phyloP scores from a whole-genome alignment of 2,329 filamentous ascomycete species.

The Calonectria henricotiae region DNA sequence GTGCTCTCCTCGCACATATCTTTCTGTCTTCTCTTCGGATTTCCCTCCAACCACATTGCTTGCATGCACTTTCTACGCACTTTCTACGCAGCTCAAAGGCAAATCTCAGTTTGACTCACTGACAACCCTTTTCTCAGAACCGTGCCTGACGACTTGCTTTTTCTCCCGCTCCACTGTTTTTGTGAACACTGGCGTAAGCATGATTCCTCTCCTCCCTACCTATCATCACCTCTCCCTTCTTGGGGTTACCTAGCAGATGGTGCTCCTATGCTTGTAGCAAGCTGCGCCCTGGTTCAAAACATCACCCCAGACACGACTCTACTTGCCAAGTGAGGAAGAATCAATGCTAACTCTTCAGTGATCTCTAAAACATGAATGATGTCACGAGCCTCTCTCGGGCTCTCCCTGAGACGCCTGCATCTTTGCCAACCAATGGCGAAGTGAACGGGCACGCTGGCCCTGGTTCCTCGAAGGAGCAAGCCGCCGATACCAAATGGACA shows the following conservation, averaged over 20 bases:
- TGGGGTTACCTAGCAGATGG: background rate
- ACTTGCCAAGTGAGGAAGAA: background rate
- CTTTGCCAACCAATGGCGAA: background rate
- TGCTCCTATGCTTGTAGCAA: background rate
- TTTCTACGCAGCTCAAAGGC: background rate
- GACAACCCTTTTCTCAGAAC: background rate
- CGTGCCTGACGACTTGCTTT: background rate
- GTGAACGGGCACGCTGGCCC: background rate
- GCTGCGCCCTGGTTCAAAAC: background rate
- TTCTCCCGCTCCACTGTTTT: background rate
- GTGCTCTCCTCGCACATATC: background rate
- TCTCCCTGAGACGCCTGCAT: conserved; percentile 20
- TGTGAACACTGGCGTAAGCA: background rate
- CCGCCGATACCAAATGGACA: conserved; percentile 65
- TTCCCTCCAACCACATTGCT: background rate
- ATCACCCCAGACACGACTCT: background rate
- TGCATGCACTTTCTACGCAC: background rate
- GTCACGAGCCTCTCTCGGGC: conserved; percentile 14
- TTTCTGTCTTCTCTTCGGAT: background rate
- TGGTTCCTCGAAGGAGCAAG: conserved; percentile 43
- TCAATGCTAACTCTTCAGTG: conserved; percentile 40
- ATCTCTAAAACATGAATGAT: conserved; percentile 35
- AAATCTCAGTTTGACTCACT: background rate
- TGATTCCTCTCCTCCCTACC: background rate
- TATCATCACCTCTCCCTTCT: background rate